phyloP scores from a whole-genome alignment of 352 stramenopile genomes.

The Elongisporangium undulatum region DNA sequence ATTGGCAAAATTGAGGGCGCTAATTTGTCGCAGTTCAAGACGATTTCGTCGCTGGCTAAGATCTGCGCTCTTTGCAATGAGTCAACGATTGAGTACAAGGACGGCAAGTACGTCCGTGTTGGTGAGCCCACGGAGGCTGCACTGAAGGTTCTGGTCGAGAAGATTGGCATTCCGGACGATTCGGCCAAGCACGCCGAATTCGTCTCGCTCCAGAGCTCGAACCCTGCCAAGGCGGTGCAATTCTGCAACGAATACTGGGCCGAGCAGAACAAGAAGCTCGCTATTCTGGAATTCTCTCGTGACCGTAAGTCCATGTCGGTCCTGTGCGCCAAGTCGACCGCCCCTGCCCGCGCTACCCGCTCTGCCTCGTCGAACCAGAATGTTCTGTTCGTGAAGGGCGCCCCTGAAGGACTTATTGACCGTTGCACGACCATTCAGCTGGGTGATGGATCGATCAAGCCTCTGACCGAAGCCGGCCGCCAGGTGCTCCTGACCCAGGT shows the following conservation, averaged over 20 bases:
- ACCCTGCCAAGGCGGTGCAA: conserved; percentile 72
- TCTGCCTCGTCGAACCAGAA: conserved; percentile 80
- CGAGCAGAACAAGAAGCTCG: conserved; percentile 85
- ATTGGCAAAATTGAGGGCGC: conserved; percentile 65
- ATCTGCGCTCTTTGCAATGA: conserved; percentile 98
- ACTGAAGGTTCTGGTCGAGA: conserved; percentile 93
- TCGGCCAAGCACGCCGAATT: conserved; percentile 58
- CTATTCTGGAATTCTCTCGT: conserved; percentile 95
- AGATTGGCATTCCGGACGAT: conserved; percentile 89
- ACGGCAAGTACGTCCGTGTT: conserved; percentile 87
- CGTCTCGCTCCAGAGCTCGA: conserved; percentile 40
- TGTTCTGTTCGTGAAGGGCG: conserved; percentile 98
- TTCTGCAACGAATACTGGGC: conserved; percentile 83
- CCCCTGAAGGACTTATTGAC: conserved; percentile 95
- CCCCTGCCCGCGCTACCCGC: conserved; percentile 42
- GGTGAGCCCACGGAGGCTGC: conserved; percentile 97
- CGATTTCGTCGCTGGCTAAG: conserved; percentile 81
- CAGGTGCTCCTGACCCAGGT: conserved; percentile 90
- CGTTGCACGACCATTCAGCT: conserved; percentile 94
- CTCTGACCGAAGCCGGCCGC: conserved; percentile 87
- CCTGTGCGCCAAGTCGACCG: conserved; percentile 64
- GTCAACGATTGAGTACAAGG: conserved; percentile 86
- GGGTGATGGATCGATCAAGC: conserved; percentile 89
- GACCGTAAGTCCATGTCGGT: conserved; percentile 99
- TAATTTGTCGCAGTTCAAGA: conserved; percentile 56